Conservation (phyloP, 179 eudicot genomes). For the Beta macrorhiza region DNA sequence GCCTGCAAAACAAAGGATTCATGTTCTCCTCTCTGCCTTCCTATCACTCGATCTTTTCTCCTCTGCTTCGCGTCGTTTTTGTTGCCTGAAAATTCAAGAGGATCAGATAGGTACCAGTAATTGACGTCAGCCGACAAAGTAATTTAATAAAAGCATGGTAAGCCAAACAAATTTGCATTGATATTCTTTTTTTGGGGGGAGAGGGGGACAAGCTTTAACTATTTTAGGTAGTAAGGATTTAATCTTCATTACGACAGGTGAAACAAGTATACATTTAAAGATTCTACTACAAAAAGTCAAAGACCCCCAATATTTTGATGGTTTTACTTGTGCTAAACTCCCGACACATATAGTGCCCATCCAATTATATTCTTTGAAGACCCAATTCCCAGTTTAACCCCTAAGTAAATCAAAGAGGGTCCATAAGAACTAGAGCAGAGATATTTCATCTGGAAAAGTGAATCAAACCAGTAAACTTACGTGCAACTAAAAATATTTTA, state of each 20-base stretch:
- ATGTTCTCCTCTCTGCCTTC: conserved; percentile 59
- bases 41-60: conserved; percentile 75
- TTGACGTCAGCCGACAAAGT: not conserved
- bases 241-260: not conserved
- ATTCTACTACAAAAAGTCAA: not conserved
- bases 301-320: not conserved
- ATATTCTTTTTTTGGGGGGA: not conserved
- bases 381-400: not conserved
- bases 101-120: not conserved
- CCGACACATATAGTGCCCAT: not conserved
- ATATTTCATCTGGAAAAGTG: not conserved
- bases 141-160: too few species aligned
- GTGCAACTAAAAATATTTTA: not conserved
- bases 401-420: too few species aligned
- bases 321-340: not conserved
- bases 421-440: too few species aligned
- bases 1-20: conserved; percentile 13
- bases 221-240: not conserved
- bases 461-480: not conserved
- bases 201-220: not conserved
- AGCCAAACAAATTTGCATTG: not conserved
- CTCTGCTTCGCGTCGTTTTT: conserved; percentile 83
- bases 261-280: not conserved
- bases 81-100: conserved; percentile 56
- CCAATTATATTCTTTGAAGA: not conserved